Evolutionary conservation across 352 stramenopile species (phyloP).

Genomic region (Phytopythium cucurbitacearum): DNA sequence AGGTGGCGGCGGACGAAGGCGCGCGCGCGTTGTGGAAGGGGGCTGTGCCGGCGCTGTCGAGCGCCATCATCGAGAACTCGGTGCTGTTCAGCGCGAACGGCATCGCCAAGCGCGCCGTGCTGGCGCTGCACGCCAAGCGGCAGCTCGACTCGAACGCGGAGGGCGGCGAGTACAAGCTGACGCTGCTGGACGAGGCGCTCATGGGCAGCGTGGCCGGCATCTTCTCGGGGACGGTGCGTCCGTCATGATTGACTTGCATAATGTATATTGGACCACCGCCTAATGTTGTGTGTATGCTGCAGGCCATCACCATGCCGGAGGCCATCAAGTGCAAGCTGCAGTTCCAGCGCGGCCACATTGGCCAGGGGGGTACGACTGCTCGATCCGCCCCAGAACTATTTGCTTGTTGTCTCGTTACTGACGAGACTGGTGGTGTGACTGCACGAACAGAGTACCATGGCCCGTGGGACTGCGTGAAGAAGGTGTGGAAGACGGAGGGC

Average conservation of each 20-base stretch:
- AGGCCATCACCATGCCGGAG: conserved; percentile 83
- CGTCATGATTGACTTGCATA: conserved; percentile 1
- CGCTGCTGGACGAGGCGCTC: conserved; percentile 77
- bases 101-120: conserved; percentile 59
- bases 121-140: conserved; percentile 49
- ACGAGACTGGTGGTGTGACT: not conserved
- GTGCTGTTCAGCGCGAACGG: conserved; percentile 88
- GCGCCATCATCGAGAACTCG: conserved; percentile 88
- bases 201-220: conserved; percentile 77
- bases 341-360: conserved; percentile 62
- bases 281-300: conserved; percentile 2
- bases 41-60: conserved; percentile 80
- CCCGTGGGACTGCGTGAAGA: conserved; percentile 59
- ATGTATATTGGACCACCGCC: not conserved
- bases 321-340: conserved; percentile 87
- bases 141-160: conserved; percentile 21
- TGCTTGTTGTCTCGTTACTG: not conserved
- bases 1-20: conserved; percentile 73
- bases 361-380: conserved; percentile 41
- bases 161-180: conserved; percentile 52
- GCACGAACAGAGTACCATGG: conserved; percentile 45
- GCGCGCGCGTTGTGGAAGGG: conserved; percentile 82
- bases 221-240: conserved; percentile 75
- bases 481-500: conserved; percentile 60
- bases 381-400: not conserved